These are phyloP conservation scores for Exophiala sp. DNA, from an alignment of 2,329 filamentous ascomycete species.

Conservation along the genomic window DNA sequence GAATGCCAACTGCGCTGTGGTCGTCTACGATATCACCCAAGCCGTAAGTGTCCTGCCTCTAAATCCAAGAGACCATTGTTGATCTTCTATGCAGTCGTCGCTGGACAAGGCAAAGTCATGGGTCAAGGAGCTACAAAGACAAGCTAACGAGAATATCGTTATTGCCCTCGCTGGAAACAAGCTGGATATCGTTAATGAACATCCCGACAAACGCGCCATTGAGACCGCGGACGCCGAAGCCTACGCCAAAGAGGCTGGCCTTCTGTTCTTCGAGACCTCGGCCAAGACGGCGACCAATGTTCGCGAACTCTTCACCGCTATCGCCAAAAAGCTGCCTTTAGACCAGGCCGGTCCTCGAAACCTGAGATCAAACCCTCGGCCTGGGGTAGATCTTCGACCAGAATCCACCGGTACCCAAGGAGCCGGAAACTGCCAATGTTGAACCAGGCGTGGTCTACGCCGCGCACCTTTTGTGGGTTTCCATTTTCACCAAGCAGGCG, in stretches of 20 bases:
- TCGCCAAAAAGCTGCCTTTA: constrained; percentile 93
- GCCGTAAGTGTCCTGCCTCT: constrained; percentile 58
- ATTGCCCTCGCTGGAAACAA: constrained; percentile 98
- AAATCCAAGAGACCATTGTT: constrained; percentile 7
- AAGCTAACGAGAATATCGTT: constrained; percentile 99
- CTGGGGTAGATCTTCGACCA: constrained; percentile 62
- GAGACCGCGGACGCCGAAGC: constrained; percentile 83
- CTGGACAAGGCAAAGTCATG: constrained; percentile 98
- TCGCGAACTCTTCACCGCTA: constrained; percentile 88
- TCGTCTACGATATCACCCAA: constrained; percentile 99
- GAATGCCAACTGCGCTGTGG: constrained; percentile 97
- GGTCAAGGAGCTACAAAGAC: constrained; percentile 97
- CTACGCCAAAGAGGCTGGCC: constrained; percentile 85
- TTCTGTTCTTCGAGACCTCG: constrained; percentile 97
- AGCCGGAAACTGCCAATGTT: constrained; percentile 60
- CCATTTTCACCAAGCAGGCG: constrained; percentile 22
- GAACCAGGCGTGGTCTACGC: constrained; percentile 29
- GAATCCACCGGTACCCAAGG: constrained; percentile 56
- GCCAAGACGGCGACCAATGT: constrained; percentile 98
- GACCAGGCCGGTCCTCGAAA: constrained; percentile 93
- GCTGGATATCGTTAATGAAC: constrained; percentile 87
- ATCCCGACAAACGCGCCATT: constrained; percentile 93
- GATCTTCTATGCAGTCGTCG: constrained; percentile 60
- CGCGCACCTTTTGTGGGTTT: background rate
- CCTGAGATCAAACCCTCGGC: constrained; percentile 59